These are phyloP conservation scores for Debaryomyces sp. DNA, from an alignment of 1,139 yeast species.

Conservation along the genomic window DNA sequence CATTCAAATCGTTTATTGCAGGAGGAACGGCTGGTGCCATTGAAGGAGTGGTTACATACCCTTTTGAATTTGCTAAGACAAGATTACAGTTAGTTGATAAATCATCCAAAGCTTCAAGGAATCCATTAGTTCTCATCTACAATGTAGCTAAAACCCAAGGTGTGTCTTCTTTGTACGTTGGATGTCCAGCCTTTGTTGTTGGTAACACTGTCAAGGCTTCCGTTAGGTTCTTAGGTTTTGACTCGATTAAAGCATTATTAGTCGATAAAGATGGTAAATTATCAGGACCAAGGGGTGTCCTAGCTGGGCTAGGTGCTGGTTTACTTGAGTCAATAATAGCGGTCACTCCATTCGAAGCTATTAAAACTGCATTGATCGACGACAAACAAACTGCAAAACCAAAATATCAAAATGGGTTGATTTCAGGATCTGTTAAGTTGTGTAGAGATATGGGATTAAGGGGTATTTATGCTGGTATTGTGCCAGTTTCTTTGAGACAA, in stretches of 20 bases:
- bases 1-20: slow-evolving; percentile 79
- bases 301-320: slow-evolving; percentile 98
- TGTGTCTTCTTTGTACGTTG: slow-evolving; percentile 78
- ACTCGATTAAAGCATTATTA: slow-evolving; percentile 73
- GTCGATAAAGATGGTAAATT: slow-evolving; percentile 85
- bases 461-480: slow-evolving; percentile 85
- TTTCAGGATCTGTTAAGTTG: slow-evolving; percentile 64
- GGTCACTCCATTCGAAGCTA: slow-evolving; percentile 96
- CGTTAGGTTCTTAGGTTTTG: slow-evolving; percentile 90
- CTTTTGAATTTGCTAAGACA: slow-evolving; percentile 96
- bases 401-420: slow-evolving; percentile 69
- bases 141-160: slow-evolving; percentile 80
- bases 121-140: slow-evolving; percentile 80
- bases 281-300: slow-evolving; percentile 85
- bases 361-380: slow-evolving; percentile 93
- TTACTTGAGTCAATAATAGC: slow-evolving; percentile 88
- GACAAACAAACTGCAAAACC: slow-evolving; percentile 81
- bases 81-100: slow-evolving; percentile 83
- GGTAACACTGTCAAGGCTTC: slow-evolving; percentile 97
- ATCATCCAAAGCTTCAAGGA: slow-evolving; percentile 66
- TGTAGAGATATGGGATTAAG: slow-evolving; percentile 76
- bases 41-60: slow-evolving; percentile 89
- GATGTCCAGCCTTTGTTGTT: slow-evolving; percentile 96
- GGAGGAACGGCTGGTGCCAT: slow-evolving; percentile 96
- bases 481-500: slow-evolving; percentile 94